These are phyloP conservation scores for Starmera quercuum DNA, from an alignment of 805 yeast genomes.

Conservation along the genomic window DNA sequence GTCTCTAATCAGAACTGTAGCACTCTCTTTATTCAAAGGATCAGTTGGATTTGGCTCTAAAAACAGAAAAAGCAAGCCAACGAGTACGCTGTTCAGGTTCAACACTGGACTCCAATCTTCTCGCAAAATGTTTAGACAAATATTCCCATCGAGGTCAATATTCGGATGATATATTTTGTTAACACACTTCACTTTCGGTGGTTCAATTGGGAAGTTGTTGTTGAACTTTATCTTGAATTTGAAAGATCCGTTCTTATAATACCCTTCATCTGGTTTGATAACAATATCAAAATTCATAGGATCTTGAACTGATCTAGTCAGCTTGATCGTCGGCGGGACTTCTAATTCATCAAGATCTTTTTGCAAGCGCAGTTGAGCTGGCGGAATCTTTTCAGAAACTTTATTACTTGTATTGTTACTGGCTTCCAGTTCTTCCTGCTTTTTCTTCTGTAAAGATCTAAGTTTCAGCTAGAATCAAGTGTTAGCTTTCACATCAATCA, in stretches of 20 bases:
- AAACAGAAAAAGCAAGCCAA: conserved; percentile 80
- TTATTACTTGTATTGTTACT: conserved; percentile 10
- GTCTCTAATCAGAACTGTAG: conserved; percentile 43
- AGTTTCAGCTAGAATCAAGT: conserved; percentile 39
- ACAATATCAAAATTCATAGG: conserved; percentile 53
- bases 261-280: conserved; percentile 66
- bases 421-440: conserved; percentile 36
- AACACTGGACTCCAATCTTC: conserved; percentile 97
- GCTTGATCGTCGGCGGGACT: conserved; percentile 48
- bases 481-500: no score
- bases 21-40: conserved; percentile 90
- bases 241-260: conserved; percentile 63
- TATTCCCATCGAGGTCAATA: conserved; percentile 83
- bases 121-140: conserved; percentile 82
- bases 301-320: conserved; percentile 43
- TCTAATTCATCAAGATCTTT: conserved; percentile 68
- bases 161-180: conserved; percentile 87
- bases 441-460: conserved; percentile 50
- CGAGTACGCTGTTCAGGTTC: conserved; percentile 69
- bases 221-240: conserved; percentile 57
- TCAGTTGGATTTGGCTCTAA: conserved; percentile 88
- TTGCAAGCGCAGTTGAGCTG: conserved; percentile 72
- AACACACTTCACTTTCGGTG: conserved; percentile 75
- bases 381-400: conserved; percentile 24
- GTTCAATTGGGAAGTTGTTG: conserved; percentile 81